Evolutionary conservation across 179 eudicot genomes (phyloP).

Genomic region (Beta lomatogona): DNA sequence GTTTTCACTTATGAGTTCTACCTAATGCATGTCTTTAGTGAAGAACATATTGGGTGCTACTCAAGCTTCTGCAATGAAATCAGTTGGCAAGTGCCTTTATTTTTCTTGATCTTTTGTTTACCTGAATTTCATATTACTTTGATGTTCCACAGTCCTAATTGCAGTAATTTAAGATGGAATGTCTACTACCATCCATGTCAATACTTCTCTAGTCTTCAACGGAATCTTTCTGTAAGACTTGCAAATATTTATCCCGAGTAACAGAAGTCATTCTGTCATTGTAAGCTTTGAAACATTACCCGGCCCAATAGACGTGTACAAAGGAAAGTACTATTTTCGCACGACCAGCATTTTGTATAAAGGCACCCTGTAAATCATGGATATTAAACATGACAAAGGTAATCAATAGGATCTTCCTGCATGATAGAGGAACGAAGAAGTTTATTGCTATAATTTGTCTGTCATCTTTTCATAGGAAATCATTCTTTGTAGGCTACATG

Average conservation of each 20-base stretch:
- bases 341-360: background rate
- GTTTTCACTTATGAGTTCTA: background rate
- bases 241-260: background rate
- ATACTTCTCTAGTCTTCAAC: no score
- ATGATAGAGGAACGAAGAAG: background rate
- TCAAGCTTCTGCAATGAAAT: background rate
- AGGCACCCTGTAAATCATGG: background rate
- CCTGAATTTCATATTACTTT: background rate
- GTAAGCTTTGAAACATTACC: background rate
- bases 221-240: background rate
- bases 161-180: background rate
- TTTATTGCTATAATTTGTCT: background rate
- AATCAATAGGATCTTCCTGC: background rate
- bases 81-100: background rate
- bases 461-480: background rate
- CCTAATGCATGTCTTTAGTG: background rate
- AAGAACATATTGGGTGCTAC: background rate
- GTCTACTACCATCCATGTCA: background rate
- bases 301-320: background rate
- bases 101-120: background rate
- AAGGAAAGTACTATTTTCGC: background rate
- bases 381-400: background rate
- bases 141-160: background rate
- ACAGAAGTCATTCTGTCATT: background rate
- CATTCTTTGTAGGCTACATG: background rate